These are phyloP conservation scores for Chaetomium sp. DNA, from an alignment of 2,329 filamentous ascomycete genomes.

Conservation along the genomic window DNA sequence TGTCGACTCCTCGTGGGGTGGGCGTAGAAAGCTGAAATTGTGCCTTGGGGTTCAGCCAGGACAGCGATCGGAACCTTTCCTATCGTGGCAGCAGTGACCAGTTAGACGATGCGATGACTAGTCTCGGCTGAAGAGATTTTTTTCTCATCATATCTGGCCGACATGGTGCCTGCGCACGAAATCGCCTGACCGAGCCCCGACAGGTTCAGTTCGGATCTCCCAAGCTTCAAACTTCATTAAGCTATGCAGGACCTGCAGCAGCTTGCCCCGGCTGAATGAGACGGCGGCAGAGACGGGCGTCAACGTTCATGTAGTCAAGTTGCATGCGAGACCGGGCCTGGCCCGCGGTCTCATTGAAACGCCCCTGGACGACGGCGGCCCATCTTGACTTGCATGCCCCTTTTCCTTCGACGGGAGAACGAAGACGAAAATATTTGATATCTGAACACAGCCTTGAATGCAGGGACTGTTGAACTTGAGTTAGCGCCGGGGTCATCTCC, in stretches of 20 bases:
- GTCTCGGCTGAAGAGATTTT: conserved; percentile 16
- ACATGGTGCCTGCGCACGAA: conserved; percentile 6
- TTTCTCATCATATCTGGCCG: not conserved
- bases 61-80: conserved; percentile 16
- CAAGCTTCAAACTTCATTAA: not conserved
- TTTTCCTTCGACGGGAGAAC: not conserved
- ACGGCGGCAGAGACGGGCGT: conserved; percentile 19
- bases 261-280: conserved; percentile 21
- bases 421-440: not conserved
- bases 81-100: not conserved
- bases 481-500: conserved; percentile 1
- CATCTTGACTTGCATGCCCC: not conserved
- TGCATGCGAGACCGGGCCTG: conserved; percentile 16
- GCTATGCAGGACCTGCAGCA: conserved; percentile 20
- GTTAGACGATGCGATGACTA: not conserved
- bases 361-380: conserved; percentile 24
- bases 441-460: not conserved
- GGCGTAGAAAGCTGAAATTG: conserved; percentile 20
- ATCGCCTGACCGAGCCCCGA: not conserved
- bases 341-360: conserved; percentile 25
- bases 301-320: not conserved
- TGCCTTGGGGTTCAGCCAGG: not conserved
- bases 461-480: not conserved
- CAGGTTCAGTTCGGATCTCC: conserved; percentile 9
- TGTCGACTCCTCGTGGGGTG: conserved; percentile 10